Evolutionary conservation across 768 basidiomycete species (phyloP).

Genomic region (Leccinum fibrillosum): DNA sequence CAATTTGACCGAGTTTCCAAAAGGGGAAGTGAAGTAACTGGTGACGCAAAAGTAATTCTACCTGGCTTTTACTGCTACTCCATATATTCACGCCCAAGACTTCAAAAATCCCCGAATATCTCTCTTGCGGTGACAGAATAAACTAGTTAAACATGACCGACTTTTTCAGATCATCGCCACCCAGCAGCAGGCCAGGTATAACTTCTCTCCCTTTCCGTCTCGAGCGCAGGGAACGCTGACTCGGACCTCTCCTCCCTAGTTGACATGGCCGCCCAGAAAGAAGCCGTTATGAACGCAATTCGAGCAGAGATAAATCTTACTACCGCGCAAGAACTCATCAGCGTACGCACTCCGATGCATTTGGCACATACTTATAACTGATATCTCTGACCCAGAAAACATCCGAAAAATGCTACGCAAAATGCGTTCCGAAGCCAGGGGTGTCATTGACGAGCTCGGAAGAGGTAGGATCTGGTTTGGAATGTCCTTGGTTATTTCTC

Average conservation of each 20-base stretch:
- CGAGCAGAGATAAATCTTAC: conserved; percentile 67
- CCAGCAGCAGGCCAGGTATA: conserved; percentile 28
- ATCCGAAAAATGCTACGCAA: conserved; percentile 72
- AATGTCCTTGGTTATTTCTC: background rate
- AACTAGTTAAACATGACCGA: conserved; percentile 42
- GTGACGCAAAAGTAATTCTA: background rate
- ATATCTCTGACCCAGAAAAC: conserved; percentile 51
- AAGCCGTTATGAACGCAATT: conserved; percentile 57
- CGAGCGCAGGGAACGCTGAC: background rate
- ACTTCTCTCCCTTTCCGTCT: background rate
- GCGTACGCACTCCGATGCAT: conserved; percentile 37
- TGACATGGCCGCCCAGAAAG: conserved; percentile 40
- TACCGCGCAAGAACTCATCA: conserved; percentile 81
- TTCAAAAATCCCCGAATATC: background rate
- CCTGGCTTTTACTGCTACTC: background rate
- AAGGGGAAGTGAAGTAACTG: conserved; percentile 7
- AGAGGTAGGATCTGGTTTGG: conserved; percentile 46
- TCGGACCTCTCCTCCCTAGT: conserved; percentile 20
- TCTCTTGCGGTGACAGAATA: background rate
- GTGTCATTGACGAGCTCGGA: conserved; percentile 66
- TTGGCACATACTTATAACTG: background rate
- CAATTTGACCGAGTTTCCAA: conserved; percentile 7
- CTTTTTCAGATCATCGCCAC: conserved; percentile 42
- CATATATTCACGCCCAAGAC: background rate
- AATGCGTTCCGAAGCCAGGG: conserved; percentile 76